Evolutionary conservation across 2,329 filamentous ascomycete species (phyloP).

Genomic region (Colletotrichum gigasporum): DNA sequence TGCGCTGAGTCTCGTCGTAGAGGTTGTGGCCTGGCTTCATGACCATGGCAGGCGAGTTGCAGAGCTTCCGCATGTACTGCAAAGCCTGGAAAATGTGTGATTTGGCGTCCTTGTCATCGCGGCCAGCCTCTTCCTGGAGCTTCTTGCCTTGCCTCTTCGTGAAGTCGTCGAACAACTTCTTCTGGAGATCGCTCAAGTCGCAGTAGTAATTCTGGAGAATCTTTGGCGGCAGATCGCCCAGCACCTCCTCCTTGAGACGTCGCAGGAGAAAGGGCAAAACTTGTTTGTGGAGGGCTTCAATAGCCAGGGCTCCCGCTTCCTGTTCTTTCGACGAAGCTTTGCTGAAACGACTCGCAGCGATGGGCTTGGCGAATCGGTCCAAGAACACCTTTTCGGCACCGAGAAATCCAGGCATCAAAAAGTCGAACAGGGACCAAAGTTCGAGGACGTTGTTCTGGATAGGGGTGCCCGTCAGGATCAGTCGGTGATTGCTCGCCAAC

Average conservation of each 20-base stretch:
- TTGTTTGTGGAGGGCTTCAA: constrained; percentile 98
- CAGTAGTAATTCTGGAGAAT: constrained; percentile 99
- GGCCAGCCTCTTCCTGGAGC: constrained; percentile 83
- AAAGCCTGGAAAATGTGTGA: constrained; percentile 99
- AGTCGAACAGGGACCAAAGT: constrained; percentile 97
- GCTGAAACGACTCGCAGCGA: constrained; percentile 91
- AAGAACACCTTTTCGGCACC: constrained; percentile 95
- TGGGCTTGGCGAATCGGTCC: constrained; percentile 93
- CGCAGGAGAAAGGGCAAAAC: constrained; percentile 95
- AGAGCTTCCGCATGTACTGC: constrained; percentile 99
- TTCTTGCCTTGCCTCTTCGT: constrained; percentile 92
- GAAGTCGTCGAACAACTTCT: constrained; percentile 96
- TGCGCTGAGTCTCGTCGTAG: constrained; percentile 86
- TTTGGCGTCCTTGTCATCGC: constrained; percentile 91
- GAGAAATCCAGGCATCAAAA: constrained; percentile 98
- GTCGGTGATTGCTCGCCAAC: constrained; percentile 88
- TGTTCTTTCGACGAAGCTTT: constrained; percentile 99
- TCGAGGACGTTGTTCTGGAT: constrained; percentile 99
- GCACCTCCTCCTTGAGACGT: constrained; percentile 95
- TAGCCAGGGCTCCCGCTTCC: constrained; percentile 93
- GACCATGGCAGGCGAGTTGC: constrained; percentile 95
- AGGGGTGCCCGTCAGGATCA: constrained; percentile 95
- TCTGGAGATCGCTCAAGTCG: constrained; percentile 93
- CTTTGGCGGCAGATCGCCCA: constrained; percentile 96
- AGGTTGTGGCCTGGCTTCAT: constrained; percentile 94